A percentile compares a stretch with the other conserved stretches of the same genome.
Conservation (phyloP, 2,329 filamentous ascomycete species). For the Xylariaceae sp. region DNA sequence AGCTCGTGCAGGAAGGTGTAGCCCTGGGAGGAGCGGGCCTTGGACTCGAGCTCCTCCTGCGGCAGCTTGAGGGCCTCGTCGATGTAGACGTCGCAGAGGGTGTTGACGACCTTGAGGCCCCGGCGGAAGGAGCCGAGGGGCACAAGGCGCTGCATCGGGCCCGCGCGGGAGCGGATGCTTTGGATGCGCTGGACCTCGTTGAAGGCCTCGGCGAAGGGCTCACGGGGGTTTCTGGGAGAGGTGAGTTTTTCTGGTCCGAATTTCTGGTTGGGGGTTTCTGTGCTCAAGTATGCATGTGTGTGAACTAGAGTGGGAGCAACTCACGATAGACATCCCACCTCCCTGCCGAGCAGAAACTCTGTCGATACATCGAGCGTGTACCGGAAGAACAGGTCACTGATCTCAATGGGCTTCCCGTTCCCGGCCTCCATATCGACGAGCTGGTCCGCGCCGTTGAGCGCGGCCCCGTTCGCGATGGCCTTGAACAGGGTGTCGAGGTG, state of each 20-base stretch:
- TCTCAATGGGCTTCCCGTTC: constrained; percentile 62
- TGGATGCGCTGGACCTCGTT: constrained; percentile 73
- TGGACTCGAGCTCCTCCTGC: constrained; percentile 67
- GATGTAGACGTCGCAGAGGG: constrained; percentile 75
- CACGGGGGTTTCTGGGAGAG: constrained; percentile 45
- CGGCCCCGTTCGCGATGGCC: constrained; percentile 56
- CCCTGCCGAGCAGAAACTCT: constrained; percentile 78
- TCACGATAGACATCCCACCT: constrained; percentile 60
- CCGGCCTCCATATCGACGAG: constrained; percentile 58
- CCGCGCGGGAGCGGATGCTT: constrained; percentile 60
- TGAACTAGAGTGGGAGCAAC: constrained; percentile 7
- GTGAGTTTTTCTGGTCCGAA: background rate
- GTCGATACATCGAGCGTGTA: constrained; percentile 82
- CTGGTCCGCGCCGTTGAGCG: constrained; percentile 56
- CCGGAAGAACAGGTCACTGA: constrained; percentile 77
- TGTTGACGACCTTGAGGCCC: constrained; percentile 65
- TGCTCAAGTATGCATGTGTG: background rate
- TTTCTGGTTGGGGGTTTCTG: background rate
- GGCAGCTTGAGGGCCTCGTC: constrained; percentile 66
- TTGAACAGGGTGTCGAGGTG: constrained; percentile 72
- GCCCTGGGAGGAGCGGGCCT: constrained; percentile 64
- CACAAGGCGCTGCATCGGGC: constrained; percentile 58
- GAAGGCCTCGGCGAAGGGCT: constrained; percentile 77
- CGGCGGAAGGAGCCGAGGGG: constrained; percentile 60
- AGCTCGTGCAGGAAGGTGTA: constrained; percentile 88